Conservation (phyloP, 73 alveolate species). For the Paramecium sonneborni region DNA sequence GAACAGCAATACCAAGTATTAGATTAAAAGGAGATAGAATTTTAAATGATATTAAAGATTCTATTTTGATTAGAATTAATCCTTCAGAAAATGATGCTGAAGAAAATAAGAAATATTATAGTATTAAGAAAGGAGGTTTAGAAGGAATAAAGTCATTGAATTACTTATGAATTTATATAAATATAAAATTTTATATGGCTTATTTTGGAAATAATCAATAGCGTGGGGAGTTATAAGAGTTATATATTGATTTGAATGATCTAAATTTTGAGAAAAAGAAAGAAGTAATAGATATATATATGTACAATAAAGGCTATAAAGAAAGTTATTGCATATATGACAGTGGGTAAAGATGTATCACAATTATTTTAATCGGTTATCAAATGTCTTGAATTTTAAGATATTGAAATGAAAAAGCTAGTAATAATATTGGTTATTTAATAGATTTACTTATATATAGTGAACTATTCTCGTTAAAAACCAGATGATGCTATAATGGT, state of each 20-base stretch:
- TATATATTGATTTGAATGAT: constrained; percentile 46
- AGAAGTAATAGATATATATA: background rate
- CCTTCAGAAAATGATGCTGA: background rate
- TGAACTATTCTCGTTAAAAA: constrained; percentile 47
- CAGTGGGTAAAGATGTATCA: constrained; percentile 62
- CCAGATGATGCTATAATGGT: constrained; percentile 69
- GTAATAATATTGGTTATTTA: background rate
- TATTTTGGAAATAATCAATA: constrained; percentile 35
- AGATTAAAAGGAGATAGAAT: constrained; percentile 64
- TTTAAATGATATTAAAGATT: background rate
- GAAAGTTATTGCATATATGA: constrained; percentile 57
- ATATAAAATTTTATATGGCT: background rate
- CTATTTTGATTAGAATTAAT: background rate
- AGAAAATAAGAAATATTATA: too few species aligned
- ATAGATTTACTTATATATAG: constrained; percentile 44
- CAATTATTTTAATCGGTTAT: constrained; percentile 50
- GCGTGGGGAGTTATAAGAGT: constrained; percentile 59
- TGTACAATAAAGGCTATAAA: background rate
- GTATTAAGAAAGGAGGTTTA: background rate
- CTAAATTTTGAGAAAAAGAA: constrained; percentile 55
- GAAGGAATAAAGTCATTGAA: background rate
- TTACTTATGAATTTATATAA: background rate
- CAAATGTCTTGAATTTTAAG: constrained; percentile 59
- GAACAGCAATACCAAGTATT: constrained; percentile 71
- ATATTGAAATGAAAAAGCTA: constrained; percentile 59